Evolutionary conservation across 192 early-diverging fungal species (phyloP), one percentile per base, ranked within the genome.

Genomic region (Coemansia sp.): DNA sequence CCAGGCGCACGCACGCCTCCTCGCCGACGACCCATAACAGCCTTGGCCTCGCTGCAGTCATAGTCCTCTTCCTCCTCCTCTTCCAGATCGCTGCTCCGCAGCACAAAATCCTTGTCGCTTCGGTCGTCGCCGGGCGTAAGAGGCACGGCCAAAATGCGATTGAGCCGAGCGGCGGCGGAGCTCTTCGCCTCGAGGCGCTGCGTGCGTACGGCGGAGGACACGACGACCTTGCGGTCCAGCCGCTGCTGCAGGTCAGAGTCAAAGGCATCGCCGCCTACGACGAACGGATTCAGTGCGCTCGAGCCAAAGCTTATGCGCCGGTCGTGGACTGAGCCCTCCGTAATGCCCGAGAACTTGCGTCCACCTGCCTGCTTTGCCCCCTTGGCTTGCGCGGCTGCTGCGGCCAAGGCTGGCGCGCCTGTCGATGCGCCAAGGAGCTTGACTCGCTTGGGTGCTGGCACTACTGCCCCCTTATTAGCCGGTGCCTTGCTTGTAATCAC

Each of bases 311-410:
- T 81, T 47, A 81, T 57, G 1, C 78, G 78, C n/a, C 66, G 69
- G 63, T 81, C 78, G 46, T 81, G 78, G 15, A 81, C 78, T 0
- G 78, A 81, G 22, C 78, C 78, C 54, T 75, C 78, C 9, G 78
- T 81, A 0, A 70, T 53, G 20, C 42, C 43, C 6, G 53, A 56
- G 32, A 35, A 19, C 32, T 56, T 51, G 47, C 47, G 47, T 3
- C 46, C 42, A 19, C 42, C 3, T 5, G 40, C 42, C 42, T n/a
- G n/a, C n/a, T n/a, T n/a, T n/a, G n/a, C n/a, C n/a, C n/a, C n/a
- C n/a, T n/a, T n/a, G n/a, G n/a, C n/a, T 27, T 10, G 32, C 10
- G 35, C 35, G 15, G 29, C 4, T 36, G 31, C 12, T 0, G 24
- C 2, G 0, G 40, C 35, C 36, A 17, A 43, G 12, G n/a, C 35